A percentile compares a stretch with the other conserved stretches of the same genome.
These are phyloP conservation scores for Phaeophleospora eucalypticola DNA, from an alignment of 2,329 filamentous ascomycete genomes.

Conservation along the genomic window DNA sequence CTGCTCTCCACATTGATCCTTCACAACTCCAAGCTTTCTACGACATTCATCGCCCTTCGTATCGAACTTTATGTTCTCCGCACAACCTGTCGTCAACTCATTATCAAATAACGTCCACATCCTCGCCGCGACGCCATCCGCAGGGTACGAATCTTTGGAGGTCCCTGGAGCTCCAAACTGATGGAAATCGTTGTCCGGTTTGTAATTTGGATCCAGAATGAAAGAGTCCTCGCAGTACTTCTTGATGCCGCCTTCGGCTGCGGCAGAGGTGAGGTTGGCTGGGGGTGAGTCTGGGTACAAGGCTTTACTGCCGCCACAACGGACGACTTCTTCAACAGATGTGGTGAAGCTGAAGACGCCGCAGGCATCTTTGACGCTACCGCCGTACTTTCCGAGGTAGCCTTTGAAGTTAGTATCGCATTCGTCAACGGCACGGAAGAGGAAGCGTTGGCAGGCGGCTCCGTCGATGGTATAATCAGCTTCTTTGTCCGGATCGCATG, in stretches of 20 bases:
- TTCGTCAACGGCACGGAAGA: neutral
- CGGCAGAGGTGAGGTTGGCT: neutral
- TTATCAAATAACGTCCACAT: neutral
- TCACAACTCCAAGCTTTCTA: neutral
- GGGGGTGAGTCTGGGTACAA: neutral
- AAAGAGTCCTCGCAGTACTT: neutral
- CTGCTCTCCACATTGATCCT: neutral
- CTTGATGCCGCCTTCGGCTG: neutral
- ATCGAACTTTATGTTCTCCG: neutral
- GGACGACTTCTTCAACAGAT: neutral
- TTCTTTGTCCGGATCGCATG: too few relatives aligned
- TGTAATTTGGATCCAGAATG: neutral
- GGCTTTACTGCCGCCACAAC: too few relatives aligned
- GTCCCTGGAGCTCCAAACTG: neutral
- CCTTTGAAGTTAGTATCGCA: neutral
- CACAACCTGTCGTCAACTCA: neutral
- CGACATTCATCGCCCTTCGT: neutral
- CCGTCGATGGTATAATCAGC: neutral
- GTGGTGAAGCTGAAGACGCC: neutral
- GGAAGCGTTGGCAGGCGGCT: neutral
- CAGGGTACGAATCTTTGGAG: neutral
- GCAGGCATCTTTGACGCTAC: neutral
- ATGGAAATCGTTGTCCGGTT: neutral
- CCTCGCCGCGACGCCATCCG: neutral
- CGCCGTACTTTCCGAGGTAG: neutral